Evolutionary conservation across 2,329 filamentous ascomycete species (phyloP), one percentile per base, ranked within the genome.

Genomic region (Lasiodiplodia gonubiensis): DNA sequence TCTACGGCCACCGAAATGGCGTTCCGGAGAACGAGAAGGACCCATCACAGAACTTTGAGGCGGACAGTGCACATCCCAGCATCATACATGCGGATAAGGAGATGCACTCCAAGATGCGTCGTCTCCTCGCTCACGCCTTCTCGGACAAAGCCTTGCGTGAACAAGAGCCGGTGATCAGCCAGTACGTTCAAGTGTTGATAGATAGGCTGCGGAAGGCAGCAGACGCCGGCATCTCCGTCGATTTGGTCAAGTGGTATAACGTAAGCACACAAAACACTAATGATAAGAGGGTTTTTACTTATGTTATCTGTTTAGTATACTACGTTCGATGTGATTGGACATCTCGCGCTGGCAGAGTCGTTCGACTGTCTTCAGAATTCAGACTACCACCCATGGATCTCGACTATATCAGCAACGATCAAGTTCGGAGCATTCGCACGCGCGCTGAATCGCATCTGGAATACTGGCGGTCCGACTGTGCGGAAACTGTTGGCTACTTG

Each of bases 1-100:
- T 59, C 4, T 59, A 59, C 12, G 48, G 48, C 2, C 21, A 51
- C 12, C 66, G 66, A 18, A 59, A 71, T 33, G 39, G 39, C 54
- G 48, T 55, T 12, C 52, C 52, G 5, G 16, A 54, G 66, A 54
- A 67, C 33, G 4, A 25, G 39, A 16, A 65, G 55, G 46, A 18
- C 12, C 18, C n/a, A 10, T 33, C 30, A 33, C 30, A 33, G 30
- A 33, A 60, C n/a, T 53, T 59, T 30, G 65, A 68, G 18, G 51
- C 60, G 10, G 52, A 48, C 37, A 69, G 72, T 55, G 55, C 69
- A 12, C 66, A 30, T 23, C 23, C 25, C 12, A 16, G 8, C 51
- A 53, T 53, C 51, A 16, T 23, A 12, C 12, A n/a, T 7, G 51
- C 51, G 0, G 23, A 30, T 11, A n/a, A 23, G 4, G 18, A 53